phyloP scores from a whole-genome alignment of 768 basidiomycete genomes.

The Collybiopsis luxurians region DNA sequence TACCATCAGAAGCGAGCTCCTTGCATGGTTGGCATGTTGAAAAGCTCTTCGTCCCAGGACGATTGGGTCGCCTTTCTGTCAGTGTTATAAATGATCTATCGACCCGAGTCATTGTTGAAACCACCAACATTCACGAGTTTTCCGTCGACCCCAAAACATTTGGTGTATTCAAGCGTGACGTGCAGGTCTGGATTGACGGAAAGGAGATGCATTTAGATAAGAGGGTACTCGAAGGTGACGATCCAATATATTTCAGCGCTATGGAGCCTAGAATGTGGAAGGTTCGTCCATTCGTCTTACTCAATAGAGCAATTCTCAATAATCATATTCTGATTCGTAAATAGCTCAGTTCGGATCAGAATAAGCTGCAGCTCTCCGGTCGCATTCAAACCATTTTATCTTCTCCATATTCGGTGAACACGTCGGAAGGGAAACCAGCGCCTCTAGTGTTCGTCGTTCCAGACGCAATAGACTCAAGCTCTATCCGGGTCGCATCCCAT shows the following conservation, averaged over 20 bases:
- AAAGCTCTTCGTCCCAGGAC: conserved; percentile 59
- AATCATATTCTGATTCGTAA: conserved; percentile 5
- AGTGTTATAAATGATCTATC: neutral
- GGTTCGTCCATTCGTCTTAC: conserved; percentile 1
- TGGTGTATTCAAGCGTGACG: neutral
- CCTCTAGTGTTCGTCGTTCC: conserved; percentile 60
- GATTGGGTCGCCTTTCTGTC: conserved; percentile 35
- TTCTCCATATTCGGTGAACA: conserved; percentile 24
- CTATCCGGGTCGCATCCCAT: neutral
- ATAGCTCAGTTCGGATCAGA: neutral
- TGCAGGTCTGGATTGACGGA: neutral
- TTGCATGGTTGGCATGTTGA: conserved; percentile 70
- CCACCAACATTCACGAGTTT: conserved; percentile 20
- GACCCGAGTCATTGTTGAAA: conserved; percentile 11
- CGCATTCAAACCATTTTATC: conserved; percentile 68
- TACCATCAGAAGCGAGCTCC: conserved; percentile 67
- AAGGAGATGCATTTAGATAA: neutral
- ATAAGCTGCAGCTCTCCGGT: conserved; percentile 34
- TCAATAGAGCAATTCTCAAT: neutral
- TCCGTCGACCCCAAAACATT: conserved; percentile 4
- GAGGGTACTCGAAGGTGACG: neutral
- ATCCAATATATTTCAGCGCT: conserved; percentile 20
- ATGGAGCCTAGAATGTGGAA: conserved; percentile 21
- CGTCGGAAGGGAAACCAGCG: conserved; percentile 4
- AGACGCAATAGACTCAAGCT: conserved; percentile 13